A percentile compares a stretch with the other conserved stretches of the same genome.
Conservation (phyloP, 73 alveolate genomes). For the Stentor coeruleus region DNA sequence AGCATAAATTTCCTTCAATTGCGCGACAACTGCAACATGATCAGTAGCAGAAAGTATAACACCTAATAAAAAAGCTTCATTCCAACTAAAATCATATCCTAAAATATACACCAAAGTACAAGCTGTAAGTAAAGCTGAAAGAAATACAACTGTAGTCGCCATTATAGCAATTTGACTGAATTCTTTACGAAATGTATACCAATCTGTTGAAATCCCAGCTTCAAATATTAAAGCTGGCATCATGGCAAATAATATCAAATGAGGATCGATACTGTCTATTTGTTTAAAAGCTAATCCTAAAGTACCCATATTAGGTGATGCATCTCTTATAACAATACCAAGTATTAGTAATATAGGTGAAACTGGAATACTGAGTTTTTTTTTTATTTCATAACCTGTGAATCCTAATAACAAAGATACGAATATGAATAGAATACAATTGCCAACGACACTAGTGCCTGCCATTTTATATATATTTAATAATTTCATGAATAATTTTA, state of each 20-base stretch:
- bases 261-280: background rate
- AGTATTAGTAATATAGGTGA: background rate
- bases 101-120: background rate
- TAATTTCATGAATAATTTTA: no score
- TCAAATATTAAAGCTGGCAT: conserved; percentile 49
- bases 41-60: conserved; percentile 65
- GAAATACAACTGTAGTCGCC: conserved; percentile 47
- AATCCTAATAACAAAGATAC: background rate
- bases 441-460: background rate
- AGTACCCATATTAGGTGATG: background rate
- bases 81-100: conserved; percentile 32
- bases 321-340: background rate
- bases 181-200: conserved; percentile 45
- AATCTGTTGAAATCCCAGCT: conserved; percentile 46
- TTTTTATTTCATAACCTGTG: background rate
- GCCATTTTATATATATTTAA: no score
- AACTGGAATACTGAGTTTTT: background rate
- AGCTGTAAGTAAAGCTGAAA: conserved; percentile 33
- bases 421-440: background rate
- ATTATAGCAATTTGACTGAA: conserved; percentile 34
- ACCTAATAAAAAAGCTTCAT: conserved; percentile 70
- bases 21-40: conserved; percentile 73
- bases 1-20: conserved; percentile 66
- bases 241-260: background rate
- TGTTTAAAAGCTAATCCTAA: background rate